phyloP scores from a whole-genome alignment of 345 rosid genomes.

The Hibiscus tridactylites region DNA sequence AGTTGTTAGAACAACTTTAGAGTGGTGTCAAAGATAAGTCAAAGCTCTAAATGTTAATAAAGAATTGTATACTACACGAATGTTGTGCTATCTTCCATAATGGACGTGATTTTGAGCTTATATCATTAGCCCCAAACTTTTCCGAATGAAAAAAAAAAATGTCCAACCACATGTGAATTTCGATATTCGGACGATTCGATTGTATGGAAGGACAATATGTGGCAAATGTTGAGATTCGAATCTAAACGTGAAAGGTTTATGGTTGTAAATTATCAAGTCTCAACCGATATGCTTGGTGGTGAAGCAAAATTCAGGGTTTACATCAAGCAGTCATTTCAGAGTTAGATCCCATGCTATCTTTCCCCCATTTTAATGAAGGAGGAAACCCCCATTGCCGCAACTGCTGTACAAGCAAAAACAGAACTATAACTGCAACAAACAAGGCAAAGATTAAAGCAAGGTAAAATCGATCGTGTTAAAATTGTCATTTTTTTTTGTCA shows the following conservation, averaged over 20 bases:
- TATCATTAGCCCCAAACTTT: not conserved
- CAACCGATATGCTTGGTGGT: not conserved
- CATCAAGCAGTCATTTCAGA: conserved; percentile 29
- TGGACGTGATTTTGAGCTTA: not conserved
- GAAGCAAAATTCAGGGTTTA: conserved; percentile 12
- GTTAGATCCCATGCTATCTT: conserved; percentile 12
- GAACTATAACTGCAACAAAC: not conserved
- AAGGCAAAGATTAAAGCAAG: conserved; percentile 2
- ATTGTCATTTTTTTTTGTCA: too few species aligned
- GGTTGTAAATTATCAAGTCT: too few species aligned
- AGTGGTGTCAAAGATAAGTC: conserved; percentile 49
- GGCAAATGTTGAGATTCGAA: too few species aligned
- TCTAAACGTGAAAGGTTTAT: too few species aligned
- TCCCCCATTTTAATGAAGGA: not conserved
- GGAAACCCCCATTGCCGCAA: conserved; percentile 27
- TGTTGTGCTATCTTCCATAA: not conserved
- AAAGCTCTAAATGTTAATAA: conserved; percentile 4
- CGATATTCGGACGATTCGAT: too few species aligned
- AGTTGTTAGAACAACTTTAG: conserved; percentile 69
- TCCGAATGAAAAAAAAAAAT: too few species aligned
- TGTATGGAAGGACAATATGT: too few species aligned
- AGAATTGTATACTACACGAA: too few species aligned
- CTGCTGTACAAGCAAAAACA: conserved; percentile 33
- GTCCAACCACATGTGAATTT: too few species aligned
- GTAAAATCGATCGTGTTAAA: not conserved